phyloP scores from a whole-genome alignment of 2,329 filamentous ascomycete species.

The Graphiopsis chlorocephala region DNA sequence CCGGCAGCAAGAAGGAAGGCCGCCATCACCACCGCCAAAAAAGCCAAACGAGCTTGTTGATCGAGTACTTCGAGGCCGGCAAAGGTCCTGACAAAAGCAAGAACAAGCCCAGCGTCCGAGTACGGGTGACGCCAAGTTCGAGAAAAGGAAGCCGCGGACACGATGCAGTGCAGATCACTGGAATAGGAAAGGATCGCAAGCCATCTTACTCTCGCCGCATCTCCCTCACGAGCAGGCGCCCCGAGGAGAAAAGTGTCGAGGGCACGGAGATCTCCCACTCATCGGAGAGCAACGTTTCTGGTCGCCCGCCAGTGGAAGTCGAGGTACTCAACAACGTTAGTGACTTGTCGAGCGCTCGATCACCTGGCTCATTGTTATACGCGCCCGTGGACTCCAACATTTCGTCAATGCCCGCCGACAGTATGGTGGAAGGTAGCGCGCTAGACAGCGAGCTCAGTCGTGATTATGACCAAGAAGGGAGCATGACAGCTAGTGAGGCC shows the following conservation, averaged over 20 bases:
- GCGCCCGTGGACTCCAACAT: conserved; percentile 75
- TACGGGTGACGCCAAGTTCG: conserved; percentile 73
- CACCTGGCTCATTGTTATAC: conserved; percentile 57
- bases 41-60: conserved; percentile 86
- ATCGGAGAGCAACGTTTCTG: conserved; percentile 74
- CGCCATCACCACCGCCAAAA: conserved; percentile 53
- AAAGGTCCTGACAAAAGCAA: conserved; percentile 60
- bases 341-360: conserved; percentile 59
- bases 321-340: conserved; percentile 73
- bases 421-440: conserved; percentile 59
- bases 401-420: conserved; percentile 75
- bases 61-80: conserved; percentile 89
- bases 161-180: conserved; percentile 84
- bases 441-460: conserved; percentile 46
- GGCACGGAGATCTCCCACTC: conserved; percentile 62
- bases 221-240: conserved; percentile 53
- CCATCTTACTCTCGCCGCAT: conserved; percentile 67
- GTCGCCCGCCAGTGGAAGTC: conserved; percentile 74
- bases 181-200: conserved; percentile 70
- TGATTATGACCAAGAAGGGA: conserved; percentile 27
- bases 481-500: conserved; percentile 35
- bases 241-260: conserved; percentile 32
- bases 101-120: conserved; percentile 77
- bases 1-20: conserved; percentile 39
- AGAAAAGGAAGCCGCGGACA: conserved; percentile 53